Percentiles rank a stretch among this genome's conserved stretches.
These are phyloP conservation scores for Xerocomus potaroensis DNA, from an alignment of 768 basidiomycete genomes.

Conservation along the genomic window DNA sequence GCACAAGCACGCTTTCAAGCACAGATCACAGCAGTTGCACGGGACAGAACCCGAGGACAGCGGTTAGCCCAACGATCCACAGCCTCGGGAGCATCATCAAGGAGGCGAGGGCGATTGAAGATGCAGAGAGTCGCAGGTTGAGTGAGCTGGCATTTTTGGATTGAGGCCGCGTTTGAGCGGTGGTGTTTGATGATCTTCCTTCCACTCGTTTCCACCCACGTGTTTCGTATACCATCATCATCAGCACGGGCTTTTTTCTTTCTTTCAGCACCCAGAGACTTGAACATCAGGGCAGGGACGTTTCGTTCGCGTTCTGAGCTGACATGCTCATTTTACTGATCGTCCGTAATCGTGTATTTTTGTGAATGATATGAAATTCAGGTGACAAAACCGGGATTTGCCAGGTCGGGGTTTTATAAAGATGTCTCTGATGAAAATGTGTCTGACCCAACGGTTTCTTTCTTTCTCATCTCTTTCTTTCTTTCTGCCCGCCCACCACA, in stretches of 20 bases:
- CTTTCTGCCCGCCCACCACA: slow-evolving; percentile 6
- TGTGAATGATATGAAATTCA: too few relatives aligned
- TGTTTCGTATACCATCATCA: slow-evolving; percentile 9
- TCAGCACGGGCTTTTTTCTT: too few relatives aligned
- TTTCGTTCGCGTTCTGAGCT: too few relatives aligned
- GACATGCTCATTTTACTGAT: slow-evolving; percentile 8
- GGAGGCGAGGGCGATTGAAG: slow-evolving; percentile 52
- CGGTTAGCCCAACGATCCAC: slow-evolving; percentile 58
- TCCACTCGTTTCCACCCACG: too few relatives aligned
- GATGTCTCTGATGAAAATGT: slow-evolving; percentile 19
- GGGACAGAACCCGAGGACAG: slow-evolving; percentile 30
- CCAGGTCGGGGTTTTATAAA: slow-evolving; percentile 25
- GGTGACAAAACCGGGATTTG: slow-evolving; percentile 25
- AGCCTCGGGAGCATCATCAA: slow-evolving; percentile 51
- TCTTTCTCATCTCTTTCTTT: slow-evolving; percentile 2
- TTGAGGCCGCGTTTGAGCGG: slow-evolving; percentile 25
- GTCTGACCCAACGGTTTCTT: too few relatives aligned
- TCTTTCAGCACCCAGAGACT: too few relatives aligned
- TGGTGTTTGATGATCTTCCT: too few relatives aligned
- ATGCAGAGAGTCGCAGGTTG: slow-evolving; percentile 65
- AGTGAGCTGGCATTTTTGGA: slow-evolving; percentile 68
- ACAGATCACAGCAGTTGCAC: slow-evolving; percentile 37
- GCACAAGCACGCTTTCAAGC: slow-evolving; percentile 17
- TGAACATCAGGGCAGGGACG: too few relatives aligned
- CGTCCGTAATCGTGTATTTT: too few relatives aligned